Evolutionary conservation across 805 yeast genomes (phyloP), one percentile per base, ranked within the genome.

Genomic region (Hanseniaspora occidentalis): DNA sequence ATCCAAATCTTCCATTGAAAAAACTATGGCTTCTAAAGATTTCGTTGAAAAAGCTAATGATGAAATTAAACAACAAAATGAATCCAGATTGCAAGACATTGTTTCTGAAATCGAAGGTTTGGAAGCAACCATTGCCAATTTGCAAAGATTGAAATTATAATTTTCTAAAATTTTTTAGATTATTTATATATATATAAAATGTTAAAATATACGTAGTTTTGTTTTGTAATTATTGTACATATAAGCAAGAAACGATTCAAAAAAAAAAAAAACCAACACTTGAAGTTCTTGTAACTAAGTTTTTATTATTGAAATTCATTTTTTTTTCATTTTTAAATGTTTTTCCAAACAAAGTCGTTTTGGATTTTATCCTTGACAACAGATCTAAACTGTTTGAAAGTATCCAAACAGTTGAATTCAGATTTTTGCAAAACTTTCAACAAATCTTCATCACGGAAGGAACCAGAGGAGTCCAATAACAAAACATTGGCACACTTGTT

Each of bases 71-170:
- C 92, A 82, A 51, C 73, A 75, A 46, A 89, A 89, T 50, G 57
- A 56, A 52, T 69, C 71, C 54, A 76, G 81, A 58, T 66, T 78
- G 41, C 89, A 81, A 47, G 79, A 75, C 52, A 70, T 75, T 45
- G 58, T 64, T 47, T 95, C 97, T 36, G 98, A 89, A 62, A 80
- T 88, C 48, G 92, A 84, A 55, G 94, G 95, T 50, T 73, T 84
- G 53, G 78, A 84, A 56, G 79, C 84, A 42, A 86, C 96, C 43
- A 82, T 92, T 58, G 74, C 72, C 27, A 82, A 84, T 58, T 77
- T 89, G 60, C 84, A 86, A 65, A 78, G 77, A 57, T 72, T 86
- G 59, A 82, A 81, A 66, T 61, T 77, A 51, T 73, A 43, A 43
- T 24, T 18, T 21, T 18, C 14, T 31, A 29, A 37, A 35, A 18